Percentiles rank a stretch among this genome's conserved stretches.
Evolutionary conservation across 1,284 basidiomycete species (phyloP).

Genomic region (Salmacisia buchloeana): DNA sequence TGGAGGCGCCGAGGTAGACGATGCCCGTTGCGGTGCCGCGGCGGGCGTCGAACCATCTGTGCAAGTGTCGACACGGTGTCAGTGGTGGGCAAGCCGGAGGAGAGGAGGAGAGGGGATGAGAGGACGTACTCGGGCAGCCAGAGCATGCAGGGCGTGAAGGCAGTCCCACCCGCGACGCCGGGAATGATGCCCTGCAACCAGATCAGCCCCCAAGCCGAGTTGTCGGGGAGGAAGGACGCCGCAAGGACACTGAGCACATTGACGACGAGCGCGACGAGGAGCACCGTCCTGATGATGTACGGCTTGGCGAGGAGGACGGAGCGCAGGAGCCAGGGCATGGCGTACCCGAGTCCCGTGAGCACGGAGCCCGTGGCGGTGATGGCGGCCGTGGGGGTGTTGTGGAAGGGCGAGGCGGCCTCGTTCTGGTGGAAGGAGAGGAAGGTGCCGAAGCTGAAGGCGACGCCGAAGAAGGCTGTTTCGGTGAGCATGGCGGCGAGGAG

Average conservation of each 20-base stretch:
- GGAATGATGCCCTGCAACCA: constrained; percentile 9
- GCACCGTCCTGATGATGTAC: constrained; percentile 13
- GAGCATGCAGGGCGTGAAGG: constrained; percentile 6
- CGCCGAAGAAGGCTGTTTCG: not conserved
- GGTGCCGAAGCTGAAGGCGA: not conserved
- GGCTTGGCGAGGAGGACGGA: constrained; percentile 14
- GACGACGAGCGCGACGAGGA: constrained; percentile 17
- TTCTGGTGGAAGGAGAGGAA: not conserved
- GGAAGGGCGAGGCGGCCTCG: constrained; percentile 13
- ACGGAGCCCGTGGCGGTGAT: constrained; percentile 21
- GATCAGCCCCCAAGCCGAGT: not conserved
- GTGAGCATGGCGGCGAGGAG: not conserved
- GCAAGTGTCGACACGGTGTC: too few species aligned
- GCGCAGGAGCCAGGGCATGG: constrained; percentile 8
- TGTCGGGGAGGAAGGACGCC: constrained; percentile 14
- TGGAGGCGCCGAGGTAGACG: constrained; percentile 22
- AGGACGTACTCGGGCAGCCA: constrained; percentile 15
- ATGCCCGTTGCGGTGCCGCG: constrained; percentile 22
- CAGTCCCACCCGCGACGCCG: constrained; percentile 7
- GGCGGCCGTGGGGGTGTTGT: constrained; percentile 12
- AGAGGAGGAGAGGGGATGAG: too few species aligned
- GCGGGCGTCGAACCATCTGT: constrained; percentile 11
- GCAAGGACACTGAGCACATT: constrained; percentile 17
- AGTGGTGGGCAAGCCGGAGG: too few species aligned
- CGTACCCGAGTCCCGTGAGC: constrained; percentile 19